phyloP scores from a whole-genome alignment of 768 basidiomycete species.

The Panellus pusillus region DNA sequence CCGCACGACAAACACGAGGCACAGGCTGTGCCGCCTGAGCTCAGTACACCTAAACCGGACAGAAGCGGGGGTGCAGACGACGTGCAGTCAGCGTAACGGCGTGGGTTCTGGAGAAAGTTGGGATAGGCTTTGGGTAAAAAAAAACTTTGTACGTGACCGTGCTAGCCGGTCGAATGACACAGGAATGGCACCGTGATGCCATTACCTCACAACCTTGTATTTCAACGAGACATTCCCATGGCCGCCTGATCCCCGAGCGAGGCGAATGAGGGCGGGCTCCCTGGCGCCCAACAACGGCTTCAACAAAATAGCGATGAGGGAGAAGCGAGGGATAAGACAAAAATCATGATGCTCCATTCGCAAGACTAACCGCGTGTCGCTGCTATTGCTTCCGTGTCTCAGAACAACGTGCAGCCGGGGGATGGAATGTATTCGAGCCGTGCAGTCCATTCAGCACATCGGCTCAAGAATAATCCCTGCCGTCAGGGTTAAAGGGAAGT shows the following conservation, averaged over 20 bases:
- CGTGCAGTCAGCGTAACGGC: not conserved
- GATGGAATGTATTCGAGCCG: no score
- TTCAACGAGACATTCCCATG: conserved; percentile 9
- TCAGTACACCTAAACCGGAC: conserved; percentile 12
- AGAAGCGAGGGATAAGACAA: no score
- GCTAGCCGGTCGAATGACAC: conserved; percentile 10
- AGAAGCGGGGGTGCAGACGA: not conserved
- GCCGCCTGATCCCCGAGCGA: not conserved
- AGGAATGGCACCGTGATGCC: conserved; percentile 6
- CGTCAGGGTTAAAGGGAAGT: no score
- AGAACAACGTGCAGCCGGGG: no score
- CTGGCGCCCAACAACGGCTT: no score
- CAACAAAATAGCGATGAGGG: no score
- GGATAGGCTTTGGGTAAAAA: conserved; percentile 3
- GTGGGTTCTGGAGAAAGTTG: conserved; percentile 6
- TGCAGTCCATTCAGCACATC: no score
- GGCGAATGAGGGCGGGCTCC: not conserved
- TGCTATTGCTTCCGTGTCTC: no score
- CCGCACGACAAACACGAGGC: conserved; percentile 24
- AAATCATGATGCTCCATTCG: no score
- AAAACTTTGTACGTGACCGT: not conserved
- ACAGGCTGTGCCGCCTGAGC: conserved; percentile 17
- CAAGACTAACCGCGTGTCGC: no score
- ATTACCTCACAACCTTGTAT: conserved; percentile 4
- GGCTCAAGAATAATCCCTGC: no score